Evolutionary conservation across 805 yeast genomes (phyloP).

Genomic region (Zygotorulaspora danielsina): DNA sequence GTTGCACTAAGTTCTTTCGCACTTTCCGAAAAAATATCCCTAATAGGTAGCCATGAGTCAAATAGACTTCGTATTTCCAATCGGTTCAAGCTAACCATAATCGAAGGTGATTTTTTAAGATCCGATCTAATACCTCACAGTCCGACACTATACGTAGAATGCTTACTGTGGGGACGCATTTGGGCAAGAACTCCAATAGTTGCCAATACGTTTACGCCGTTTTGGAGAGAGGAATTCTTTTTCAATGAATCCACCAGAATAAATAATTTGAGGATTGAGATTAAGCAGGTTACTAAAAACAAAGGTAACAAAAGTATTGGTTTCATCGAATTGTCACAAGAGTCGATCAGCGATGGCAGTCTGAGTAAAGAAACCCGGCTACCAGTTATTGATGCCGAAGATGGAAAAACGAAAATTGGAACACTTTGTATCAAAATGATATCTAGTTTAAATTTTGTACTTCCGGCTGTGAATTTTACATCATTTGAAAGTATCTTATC

Average conservation of each 20-base stretch:
- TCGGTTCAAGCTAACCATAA: constrained; percentile 49
- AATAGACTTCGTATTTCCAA: constrained; percentile 50
- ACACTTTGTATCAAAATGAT: constrained; percentile 50
- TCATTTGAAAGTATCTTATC: constrained; percentile 58
- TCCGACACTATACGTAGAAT: constrained; percentile 56
- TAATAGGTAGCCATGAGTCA: constrained; percentile 30
- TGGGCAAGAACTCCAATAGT: constrained; percentile 78
- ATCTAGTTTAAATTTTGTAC: constrained; percentile 50
- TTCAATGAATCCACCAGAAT: constrained; percentile 54
- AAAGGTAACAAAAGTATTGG: constrained; percentile 43
- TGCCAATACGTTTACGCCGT: constrained; percentile 48
- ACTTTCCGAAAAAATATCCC: constrained; percentile 43
- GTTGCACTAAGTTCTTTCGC: constrained; percentile 64
- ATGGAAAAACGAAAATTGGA: constrained; percentile 47
- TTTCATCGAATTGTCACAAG: constrained; percentile 40
- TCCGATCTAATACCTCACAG: constrained; percentile 4
- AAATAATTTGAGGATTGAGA: constrained; percentile 46
- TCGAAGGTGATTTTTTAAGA: constrained; percentile 54
- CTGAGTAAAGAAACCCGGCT: constrained; percentile 36
- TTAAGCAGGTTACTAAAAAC: constrained; percentile 36
- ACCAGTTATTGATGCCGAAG: constrained; percentile 42
- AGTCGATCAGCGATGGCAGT: constrained; percentile 22
- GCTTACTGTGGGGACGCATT: constrained; percentile 64
- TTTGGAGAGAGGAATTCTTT: constrained; percentile 77
- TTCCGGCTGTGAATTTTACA: constrained; percentile 57